Percentiles rank a stretch among this genome's conserved stretches.
Conservation (phyloP, 768 basidiomycete genomes). For the Amanita exitialis region DNA sequence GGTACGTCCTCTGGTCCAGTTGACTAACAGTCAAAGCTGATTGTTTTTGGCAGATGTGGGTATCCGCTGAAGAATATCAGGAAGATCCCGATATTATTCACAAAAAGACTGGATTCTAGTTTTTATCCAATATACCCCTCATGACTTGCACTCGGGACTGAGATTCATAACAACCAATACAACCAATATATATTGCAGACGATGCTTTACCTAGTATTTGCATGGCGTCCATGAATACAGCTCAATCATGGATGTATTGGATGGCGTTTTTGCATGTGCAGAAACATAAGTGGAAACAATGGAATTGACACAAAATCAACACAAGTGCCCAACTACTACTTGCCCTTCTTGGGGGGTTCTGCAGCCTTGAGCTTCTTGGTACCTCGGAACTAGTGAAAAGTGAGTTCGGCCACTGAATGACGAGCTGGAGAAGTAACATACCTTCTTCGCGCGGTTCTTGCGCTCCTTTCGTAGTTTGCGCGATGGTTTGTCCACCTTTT, state of each 20-base stretch:
- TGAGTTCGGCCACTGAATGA: constrained; percentile 7
- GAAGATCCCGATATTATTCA: constrained; percentile 99
- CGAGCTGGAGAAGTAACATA: constrained; percentile 16
- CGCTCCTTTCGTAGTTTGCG: constrained; percentile 99
- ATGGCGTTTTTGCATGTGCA: neutral
- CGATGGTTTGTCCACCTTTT: constrained; percentile 84
- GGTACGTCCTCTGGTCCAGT: constrained; percentile 31
- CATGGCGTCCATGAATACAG: constrained; percentile 12
- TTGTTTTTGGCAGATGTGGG: constrained; percentile 77
- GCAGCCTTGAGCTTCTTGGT: constrained; percentile 93
- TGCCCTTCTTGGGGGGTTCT: constrained; percentile 87
- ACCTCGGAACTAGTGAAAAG: constrained; percentile 65
- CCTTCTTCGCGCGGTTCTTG: constrained; percentile 99
- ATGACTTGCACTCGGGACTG: neutral
- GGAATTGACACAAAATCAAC: constrained; percentile 22
- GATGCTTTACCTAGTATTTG: constrained; percentile 9
- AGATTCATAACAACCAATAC: neutral
- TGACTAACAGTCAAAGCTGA: constrained; percentile 5
- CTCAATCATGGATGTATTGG: constrained; percentile 9
- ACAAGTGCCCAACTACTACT: constrained; percentile 39
- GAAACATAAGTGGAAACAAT: constrained; percentile 8
- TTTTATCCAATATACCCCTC: constrained; percentile 5
- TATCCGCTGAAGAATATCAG: constrained; percentile 97
- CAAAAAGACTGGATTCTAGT: constrained; percentile 81
- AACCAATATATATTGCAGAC: neutral